A percentile compares a stretch with the other conserved stretches of the same genome.
phyloP scores from a whole-genome alignment of 306 rosid species.

The Prunus campanulata region DNA sequence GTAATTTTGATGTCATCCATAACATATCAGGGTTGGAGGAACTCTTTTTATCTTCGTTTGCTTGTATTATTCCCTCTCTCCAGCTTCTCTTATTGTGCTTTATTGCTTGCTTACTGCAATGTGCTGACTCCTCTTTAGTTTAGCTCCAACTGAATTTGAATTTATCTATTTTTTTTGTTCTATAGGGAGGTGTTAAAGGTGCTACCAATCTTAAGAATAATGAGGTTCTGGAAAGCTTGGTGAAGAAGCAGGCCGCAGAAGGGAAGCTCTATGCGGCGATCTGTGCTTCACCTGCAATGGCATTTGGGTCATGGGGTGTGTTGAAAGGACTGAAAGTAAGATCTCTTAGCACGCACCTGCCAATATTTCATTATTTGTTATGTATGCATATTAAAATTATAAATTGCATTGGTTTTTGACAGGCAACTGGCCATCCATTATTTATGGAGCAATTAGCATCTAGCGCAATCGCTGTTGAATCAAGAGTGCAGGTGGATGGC shows the following conservation, averaged over 20 bases:
- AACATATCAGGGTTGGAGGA: neutral
- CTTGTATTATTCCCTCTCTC: neutral
- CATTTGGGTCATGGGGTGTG: conserved; percentile 83
- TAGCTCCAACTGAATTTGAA: conserved; percentile 5
- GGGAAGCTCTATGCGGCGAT: conserved; percentile 79
- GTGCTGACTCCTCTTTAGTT: neutral
- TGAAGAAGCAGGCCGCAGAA: conserved; percentile 68
- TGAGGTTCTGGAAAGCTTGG: conserved; percentile 47
- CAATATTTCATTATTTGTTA: neutral
- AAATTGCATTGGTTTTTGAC: conserved; percentile 22
- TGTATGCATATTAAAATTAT: neutral
- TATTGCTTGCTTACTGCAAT: neutral
- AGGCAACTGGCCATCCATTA: conserved; percentile 85
- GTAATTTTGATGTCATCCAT: neutral
- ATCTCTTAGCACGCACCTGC: conserved; percentile 2
- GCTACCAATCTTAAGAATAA: conserved; percentile 54
- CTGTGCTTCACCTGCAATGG: conserved; percentile 93
- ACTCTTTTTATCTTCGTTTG: neutral
- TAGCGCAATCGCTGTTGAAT: conserved; percentile 62
- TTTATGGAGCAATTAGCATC: conserved; percentile 76
- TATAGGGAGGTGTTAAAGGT: conserved; percentile 89
- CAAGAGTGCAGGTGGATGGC: conserved; percentile 87
- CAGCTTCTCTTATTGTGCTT: neutral
- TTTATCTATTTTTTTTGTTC: neutral
- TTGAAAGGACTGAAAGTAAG: conserved; percentile 80